phyloP scores from a whole-genome alignment of 116 monocot species.

The Phalaenopsis hybrid region DNA sequence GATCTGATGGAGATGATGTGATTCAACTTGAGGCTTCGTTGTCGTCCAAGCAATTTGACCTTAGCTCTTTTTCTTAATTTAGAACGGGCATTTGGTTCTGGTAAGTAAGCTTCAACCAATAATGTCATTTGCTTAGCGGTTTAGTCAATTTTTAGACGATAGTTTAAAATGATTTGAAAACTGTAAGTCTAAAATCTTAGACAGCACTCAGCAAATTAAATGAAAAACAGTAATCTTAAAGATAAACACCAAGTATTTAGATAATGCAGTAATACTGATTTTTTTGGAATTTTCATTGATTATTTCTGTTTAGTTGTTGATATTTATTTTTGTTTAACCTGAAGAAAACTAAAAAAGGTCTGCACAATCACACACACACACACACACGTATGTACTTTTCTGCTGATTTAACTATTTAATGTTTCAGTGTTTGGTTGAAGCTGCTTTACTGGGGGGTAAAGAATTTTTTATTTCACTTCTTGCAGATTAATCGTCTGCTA shows the following conservation, averaged over 20 bases:
- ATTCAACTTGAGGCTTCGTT: not conserved
- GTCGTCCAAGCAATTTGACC: not conserved
- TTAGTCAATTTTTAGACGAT: not conserved
- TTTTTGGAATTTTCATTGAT: not conserved
- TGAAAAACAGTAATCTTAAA: not conserved
- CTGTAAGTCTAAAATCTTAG: not conserved
- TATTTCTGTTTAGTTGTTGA: not conserved
- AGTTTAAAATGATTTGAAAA: not conserved
- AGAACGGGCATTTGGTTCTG: not conserved
- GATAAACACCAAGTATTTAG: not conserved
- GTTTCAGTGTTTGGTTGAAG: not conserved
- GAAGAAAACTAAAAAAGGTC: not conserved
- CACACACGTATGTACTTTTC: not conserved
- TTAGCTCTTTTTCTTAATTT: not conserved
- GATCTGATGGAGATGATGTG: not conserved
- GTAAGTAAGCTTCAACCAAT: not conserved
- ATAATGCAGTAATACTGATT: not conserved
- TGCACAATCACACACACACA: no score
- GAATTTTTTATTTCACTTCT: constrained; percentile 12
- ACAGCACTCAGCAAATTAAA: not conserved
- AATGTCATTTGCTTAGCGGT: not conserved
- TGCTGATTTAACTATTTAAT: not conserved
- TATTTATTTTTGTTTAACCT: not conserved
- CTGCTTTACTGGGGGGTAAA: not conserved
- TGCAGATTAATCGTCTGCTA: constrained; percentile 86